A percentile compares a stretch with the other conserved stretches of the same genome.
These are phyloP conservation scores for Ceriops decandra DNA, from an alignment of 345 rosid species.

Conservation along the genomic window DNA sequence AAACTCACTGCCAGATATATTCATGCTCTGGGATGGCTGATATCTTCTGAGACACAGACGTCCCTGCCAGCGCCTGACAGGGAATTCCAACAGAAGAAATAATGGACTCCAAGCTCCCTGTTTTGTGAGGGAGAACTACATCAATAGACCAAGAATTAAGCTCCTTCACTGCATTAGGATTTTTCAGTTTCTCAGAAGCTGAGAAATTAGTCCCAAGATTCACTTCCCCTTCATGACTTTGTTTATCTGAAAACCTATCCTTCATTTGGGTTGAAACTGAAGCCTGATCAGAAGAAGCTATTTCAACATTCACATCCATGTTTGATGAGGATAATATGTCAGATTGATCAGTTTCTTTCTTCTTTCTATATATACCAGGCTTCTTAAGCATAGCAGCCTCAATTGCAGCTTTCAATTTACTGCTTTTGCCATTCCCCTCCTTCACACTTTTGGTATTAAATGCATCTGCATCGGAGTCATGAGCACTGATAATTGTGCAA, in stretches of 20 bases:
- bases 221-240: conserved; percentile 41
- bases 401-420: conserved; percentile 74
- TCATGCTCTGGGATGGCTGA: not conserved
- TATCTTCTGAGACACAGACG: not conserved
- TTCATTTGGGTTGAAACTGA: conserved; percentile 23
- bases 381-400: conserved; percentile 74
- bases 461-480: conserved; percentile 43
- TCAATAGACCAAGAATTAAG: conserved; percentile 32
- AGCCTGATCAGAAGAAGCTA: conserved; percentile 44
- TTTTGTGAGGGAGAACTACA: conserved; percentile 22
- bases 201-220: conserved; percentile 4
- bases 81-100: not conserved
- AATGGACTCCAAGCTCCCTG: not conserved
- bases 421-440: conserved; percentile 50
- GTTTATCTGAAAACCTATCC: conserved; percentile 42
- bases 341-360: conserved; percentile 44
- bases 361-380: conserved; percentile 66
- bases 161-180: conserved; percentile 37
- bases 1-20: conserved; percentile 7
- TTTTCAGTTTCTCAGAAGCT: conserved; percentile 32
- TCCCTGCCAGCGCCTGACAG: not conserved
- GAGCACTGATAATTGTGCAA: conserved; percentile 37
- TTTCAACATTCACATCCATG: conserved; percentile 38
- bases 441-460: conserved; percentile 42
- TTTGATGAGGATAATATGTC: conserved; percentile 43